Base-by-base conservation (phyloP, 345 rosid species). In the Zanthoxylum bungeanum region DNA sequence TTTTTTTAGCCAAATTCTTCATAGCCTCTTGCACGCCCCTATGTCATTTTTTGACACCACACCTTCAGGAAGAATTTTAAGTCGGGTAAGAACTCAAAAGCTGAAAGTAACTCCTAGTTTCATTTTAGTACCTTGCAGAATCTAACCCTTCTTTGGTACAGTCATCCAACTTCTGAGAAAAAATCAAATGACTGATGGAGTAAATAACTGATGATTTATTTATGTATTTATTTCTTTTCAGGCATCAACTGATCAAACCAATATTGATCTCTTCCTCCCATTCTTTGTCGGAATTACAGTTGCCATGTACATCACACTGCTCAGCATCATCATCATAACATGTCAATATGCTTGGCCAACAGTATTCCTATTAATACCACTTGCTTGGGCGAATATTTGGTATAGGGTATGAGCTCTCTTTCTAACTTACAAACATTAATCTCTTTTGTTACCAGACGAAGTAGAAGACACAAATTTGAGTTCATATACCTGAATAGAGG, bases 331-430 rank as follows among this genome's bases (percentile, higher is more conserved):
- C 78, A 77, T 94, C 70, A 81, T 94, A 72, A 90, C 91, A 27
- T 94, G 98, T 65, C 98, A 94, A 72, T 90, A 92, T 68, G 85
- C 98, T 62, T 91, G 98, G 98, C 97, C 98, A 17, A 94, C 93
- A 0, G 64, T 87, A 19, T 85, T 94, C 88, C 73, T 94, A 64
- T 67, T 94, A 66, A 78, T 94, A 73, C 97, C 98, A 1, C 97
- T 94, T 42, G 92, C 87, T 34, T 94, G 95, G 97, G 84, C 89
- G 55, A 94, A 94, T 80, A 59, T 77, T 55, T 92, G 98, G 97
- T 91, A 85, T 39, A 83, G 97, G 97, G 98, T 93, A 93, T 14
- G 88, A 7, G 22, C 67, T 70, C 17, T 64, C 58, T 14, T 52
- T 25, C 34, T 56, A 56, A 56, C 30, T 36, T 40, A 27, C 36